phyloP scores from a whole-genome alignment of 176 grass and related monocot species.

The Dendrocalamus sinicus region DNA sequence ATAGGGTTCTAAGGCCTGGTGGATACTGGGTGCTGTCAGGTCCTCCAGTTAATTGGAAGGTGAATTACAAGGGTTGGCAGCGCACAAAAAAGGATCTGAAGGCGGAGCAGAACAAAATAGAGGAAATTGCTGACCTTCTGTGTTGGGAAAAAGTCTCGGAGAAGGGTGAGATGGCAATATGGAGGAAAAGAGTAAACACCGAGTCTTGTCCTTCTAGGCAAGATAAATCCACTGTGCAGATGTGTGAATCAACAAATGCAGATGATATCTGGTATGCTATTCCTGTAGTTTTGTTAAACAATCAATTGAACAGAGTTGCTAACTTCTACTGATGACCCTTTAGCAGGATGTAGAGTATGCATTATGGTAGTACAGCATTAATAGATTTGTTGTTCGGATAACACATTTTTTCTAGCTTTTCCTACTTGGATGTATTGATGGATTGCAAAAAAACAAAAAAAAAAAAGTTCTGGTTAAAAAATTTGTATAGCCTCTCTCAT shows the following conservation, averaged over 20 bases:
- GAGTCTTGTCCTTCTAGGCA: slow-evolving; percentile 72
- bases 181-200: slow-evolving; percentile 79
- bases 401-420: not conserved
- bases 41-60: slow-evolving; percentile 90
- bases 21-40: slow-evolving; percentile 97
- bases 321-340: not conserved
- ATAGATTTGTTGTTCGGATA: not conserved
- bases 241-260: slow-evolving; percentile 75
- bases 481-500: not conserved
- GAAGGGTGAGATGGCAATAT: slow-evolving; percentile 90
- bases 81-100: slow-evolving; percentile 84
- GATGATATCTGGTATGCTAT: slow-evolving; percentile 84
- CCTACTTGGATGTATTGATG: not conserved
- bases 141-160: slow-evolving; percentile 94
- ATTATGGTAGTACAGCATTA: not conserved
- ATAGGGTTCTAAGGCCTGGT: slow-evolving; percentile 93
- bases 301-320: not conserved
- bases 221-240: slow-evolving; percentile 63
- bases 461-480: not conserved
- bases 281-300: slow-evolving; percentile 27
- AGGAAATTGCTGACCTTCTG: slow-evolving; percentile 78
- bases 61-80: slow-evolving; percentile 80
- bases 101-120: slow-evolving; percentile 83
- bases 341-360: not conserved
- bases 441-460: not conserved